These are phyloP conservation scores for Aspergillus pseudoglaucus DNA, from an alignment of 2,329 filamentous ascomycete species.

Conservation along the genomic window DNA sequence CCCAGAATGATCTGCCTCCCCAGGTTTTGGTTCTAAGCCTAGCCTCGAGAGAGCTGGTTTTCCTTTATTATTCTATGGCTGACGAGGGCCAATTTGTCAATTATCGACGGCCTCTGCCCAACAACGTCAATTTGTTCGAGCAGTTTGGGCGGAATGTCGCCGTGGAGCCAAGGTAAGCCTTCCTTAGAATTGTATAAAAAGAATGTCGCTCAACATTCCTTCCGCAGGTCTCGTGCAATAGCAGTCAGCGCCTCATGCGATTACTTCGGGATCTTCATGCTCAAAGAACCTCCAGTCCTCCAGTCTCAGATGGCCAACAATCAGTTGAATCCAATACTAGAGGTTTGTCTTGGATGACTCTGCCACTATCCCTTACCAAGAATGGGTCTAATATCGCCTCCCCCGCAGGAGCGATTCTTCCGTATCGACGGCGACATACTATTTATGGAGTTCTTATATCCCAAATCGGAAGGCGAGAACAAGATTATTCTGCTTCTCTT, in stretches of 20 bases:
- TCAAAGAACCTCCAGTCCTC: conserved; percentile 53
- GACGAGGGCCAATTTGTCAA: conserved; percentile 54
- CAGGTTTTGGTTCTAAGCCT: conserved; percentile 74
- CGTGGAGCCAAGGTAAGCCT: conserved; percentile 66
- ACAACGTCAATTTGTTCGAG: conserved; percentile 47
- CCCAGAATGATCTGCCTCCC: conserved; percentile 52
- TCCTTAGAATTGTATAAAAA: not conserved
- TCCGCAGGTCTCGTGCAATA: conserved; percentile 46
- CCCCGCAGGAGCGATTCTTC: conserved; percentile 40
- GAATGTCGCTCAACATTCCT: conserved; percentile 6
- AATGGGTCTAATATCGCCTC: not conserved
- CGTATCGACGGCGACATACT: conserved; percentile 66
- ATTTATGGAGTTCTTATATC: conserved; percentile 79
- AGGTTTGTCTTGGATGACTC: conserved; percentile 33
- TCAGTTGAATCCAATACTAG: conserved; percentile 55
- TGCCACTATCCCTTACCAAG: not conserved
- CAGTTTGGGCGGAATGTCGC: conserved; percentile 62
- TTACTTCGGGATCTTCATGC: conserved; percentile 64
- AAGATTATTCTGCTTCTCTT: conserved; percentile 71
- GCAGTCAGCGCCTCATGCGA: conserved; percentile 66
- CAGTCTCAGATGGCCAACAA: conserved; percentile 44
- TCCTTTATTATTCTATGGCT: conserved; percentile 58
- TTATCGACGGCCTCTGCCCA: conserved; percentile 54
- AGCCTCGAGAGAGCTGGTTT: conserved; percentile 65
- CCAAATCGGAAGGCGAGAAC: conserved; percentile 57